Conservation (phyloP, 2,329 filamentous ascomycete genomes). For the Pseudopyricularia cyperi region DNA sequence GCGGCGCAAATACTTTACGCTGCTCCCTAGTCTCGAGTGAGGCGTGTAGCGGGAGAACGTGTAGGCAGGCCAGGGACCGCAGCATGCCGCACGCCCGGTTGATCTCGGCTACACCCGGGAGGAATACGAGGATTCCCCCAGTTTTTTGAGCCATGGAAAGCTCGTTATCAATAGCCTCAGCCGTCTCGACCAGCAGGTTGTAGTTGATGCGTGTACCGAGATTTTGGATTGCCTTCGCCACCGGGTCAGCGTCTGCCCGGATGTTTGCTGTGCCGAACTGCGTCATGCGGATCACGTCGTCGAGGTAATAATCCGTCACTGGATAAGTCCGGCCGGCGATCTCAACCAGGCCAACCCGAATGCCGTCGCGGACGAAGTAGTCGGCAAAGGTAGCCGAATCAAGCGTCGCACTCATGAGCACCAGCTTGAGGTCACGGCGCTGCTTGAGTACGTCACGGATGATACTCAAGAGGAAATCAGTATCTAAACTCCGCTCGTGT, state of each 20-base stretch:
- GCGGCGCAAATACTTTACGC: constrained; percentile 64
- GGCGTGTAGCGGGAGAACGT: constrained; percentile 81
- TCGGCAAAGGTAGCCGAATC: constrained; percentile 74
- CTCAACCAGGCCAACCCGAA: constrained; percentile 66
- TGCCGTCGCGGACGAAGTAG: constrained; percentile 62
- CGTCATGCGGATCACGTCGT: constrained; percentile 73
- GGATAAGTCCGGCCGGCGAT: constrained; percentile 84
- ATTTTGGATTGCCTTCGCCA: constrained; percentile 59
- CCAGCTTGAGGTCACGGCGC: constrained; percentile 70
- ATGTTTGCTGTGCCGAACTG: constrained; percentile 43
- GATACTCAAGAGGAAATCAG: constrained; percentile 82
- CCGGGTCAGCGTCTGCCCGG: constrained; percentile 31
- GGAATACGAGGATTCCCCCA: constrained; percentile 88
- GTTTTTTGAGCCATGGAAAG: constrained; percentile 50
- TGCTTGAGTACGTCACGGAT: constrained; percentile 67
- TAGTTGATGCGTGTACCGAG: constrained; percentile 85
- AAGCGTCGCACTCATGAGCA: constrained; percentile 93
- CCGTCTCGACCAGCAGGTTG: constrained; percentile 66
- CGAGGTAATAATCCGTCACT: constrained; percentile 79
- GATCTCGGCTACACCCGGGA: constrained; percentile 88
- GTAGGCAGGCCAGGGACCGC: constrained; percentile 38
- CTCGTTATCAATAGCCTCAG: constrained; percentile 68
- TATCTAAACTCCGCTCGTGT: constrained; percentile 88
- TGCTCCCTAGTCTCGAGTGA: constrained; percentile 84
- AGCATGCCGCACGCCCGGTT: constrained; percentile 63